Conservation (phyloP, 2,329 filamentous ascomycete species). For the Stagonosporopsis chrysanthemi region DNA sequence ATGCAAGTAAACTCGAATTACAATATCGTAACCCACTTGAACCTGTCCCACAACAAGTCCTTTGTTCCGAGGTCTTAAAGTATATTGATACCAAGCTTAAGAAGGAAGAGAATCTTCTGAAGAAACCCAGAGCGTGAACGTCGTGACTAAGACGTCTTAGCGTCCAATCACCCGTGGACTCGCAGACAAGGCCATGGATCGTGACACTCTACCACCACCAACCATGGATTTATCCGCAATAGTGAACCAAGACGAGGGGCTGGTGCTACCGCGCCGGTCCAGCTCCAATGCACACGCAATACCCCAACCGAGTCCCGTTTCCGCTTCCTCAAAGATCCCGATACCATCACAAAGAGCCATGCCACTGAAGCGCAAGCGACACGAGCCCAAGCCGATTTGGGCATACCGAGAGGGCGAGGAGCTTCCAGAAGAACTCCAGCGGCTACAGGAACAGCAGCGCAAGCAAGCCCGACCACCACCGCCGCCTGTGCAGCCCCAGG, state of each 20-base stretch:
- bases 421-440: conserved; percentile 35
- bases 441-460: conserved; percentile 30
- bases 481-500: conserved; percentile 23
- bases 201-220: conserved; percentile 35
- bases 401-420: conserved; percentile 41
- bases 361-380: conserved; percentile 45
- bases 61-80: not conserved
- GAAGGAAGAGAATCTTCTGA: too few species aligned
- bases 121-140: conserved; percentile 3
- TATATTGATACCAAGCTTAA: too few species aligned
- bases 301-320: conserved; percentile 38
- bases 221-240: conserved; percentile 48
- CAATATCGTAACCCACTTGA: conserved; percentile 4
- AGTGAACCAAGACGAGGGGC: conserved; percentile 44
- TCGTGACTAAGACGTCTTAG: conserved; percentile 19
- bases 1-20: conserved; percentile 24
- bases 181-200: conserved; percentile 26
- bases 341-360: conserved; percentile 37
- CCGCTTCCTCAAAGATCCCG: conserved; percentile 39
- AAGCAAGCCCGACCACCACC: conserved; percentile 34
- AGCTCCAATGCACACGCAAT: conserved; percentile 39
- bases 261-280: conserved; percentile 43
- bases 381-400: conserved; percentile 49
- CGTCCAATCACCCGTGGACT: conserved; percentile 15
- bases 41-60: not conserved